A percentile compares a stretch with the other conserved stretches of the same genome.
Evolutionary conservation across 441 rosid species (phyloP).

Genomic region (Corymbia citriodora): DNA sequence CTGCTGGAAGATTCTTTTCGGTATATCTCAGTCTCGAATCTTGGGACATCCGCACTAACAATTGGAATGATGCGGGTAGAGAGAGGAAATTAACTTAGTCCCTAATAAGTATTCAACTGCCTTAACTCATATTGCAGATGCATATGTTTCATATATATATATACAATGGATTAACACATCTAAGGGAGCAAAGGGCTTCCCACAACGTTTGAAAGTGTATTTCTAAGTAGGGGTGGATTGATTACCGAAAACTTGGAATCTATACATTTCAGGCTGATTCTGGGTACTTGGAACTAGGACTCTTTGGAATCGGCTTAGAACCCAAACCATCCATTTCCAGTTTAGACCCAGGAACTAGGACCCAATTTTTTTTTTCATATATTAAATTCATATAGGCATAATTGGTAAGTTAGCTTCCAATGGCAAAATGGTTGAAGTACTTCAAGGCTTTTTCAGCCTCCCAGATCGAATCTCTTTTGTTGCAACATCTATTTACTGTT

Average conservation of each 20-base stretch:
- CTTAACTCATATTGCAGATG: background rate
- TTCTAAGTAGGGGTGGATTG: background rate
- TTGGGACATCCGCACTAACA: conserved; percentile 33
- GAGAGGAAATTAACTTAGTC: background rate
- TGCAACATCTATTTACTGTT: background rate
- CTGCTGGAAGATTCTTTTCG: conserved; percentile 51
- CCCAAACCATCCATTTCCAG: background rate
- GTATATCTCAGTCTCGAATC: conserved; percentile 51
- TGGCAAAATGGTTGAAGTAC: background rate
- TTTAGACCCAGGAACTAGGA: no score
- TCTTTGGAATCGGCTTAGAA: background rate
- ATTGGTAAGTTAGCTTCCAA: background rate
- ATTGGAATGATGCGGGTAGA: conserved; percentile 49
- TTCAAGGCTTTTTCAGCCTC: background rate
- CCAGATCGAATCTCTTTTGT: background rate
- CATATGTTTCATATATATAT: background rate
- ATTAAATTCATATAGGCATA: no score
- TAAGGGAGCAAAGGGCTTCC: background rate
- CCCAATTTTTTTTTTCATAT: no score
- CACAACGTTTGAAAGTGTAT: background rate
- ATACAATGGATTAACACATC: background rate
- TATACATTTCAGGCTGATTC: background rate
- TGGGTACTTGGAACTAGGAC: background rate
- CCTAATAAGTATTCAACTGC: background rate
- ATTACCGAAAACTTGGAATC: background rate